These are phyloP conservation scores for Xerocomellus chrysenteron DNA, from an alignment of 768 basidiomycete species.

Conservation along the genomic window DNA sequence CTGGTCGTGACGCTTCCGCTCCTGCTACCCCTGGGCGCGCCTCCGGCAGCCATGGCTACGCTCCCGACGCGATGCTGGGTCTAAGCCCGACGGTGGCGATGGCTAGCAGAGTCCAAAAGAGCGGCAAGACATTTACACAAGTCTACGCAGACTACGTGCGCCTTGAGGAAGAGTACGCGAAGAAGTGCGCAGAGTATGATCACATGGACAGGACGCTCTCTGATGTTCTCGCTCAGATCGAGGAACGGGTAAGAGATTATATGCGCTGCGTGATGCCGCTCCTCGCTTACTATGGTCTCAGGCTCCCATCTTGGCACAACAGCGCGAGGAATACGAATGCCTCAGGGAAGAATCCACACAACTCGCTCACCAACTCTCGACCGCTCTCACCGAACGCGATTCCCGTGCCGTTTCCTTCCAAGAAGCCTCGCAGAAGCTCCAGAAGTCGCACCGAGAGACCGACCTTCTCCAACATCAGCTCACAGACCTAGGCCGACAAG, in stretches of 20 bases:
- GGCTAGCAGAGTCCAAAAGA: constrained; percentile 76
- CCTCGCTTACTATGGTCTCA: constrained; percentile 30
- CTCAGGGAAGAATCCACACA: constrained; percentile 77
- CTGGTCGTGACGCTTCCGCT: constrained; percentile 40
- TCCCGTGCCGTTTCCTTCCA: constrained; percentile 50
- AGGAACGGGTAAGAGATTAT: constrained; percentile 65
- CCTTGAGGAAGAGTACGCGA: constrained; percentile 77
- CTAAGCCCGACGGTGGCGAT: constrained; percentile 88
- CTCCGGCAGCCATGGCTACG: constrained; percentile 39
- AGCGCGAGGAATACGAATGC: constrained; percentile 86
- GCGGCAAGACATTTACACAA: constrained; percentile 89
- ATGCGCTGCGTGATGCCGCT: neutral
- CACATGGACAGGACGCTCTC: constrained; percentile 81
- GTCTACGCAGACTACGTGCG: constrained; percentile 89
- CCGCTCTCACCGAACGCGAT: constrained; percentile 77
- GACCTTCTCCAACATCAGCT: constrained; percentile 73
- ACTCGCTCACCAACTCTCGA: constrained; percentile 75
- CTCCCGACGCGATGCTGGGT: constrained; percentile 58
- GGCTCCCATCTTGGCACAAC: constrained; percentile 90
- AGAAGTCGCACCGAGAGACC: constrained; percentile 58
- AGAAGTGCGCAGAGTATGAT: constrained; percentile 78
- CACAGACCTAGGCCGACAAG: constrained; percentile 79
- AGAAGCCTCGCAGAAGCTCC: constrained; percentile 62
- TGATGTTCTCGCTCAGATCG: constrained; percentile 82
- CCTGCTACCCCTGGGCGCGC: constrained; percentile 44